Conservation (phyloP, 2,329 filamentous ascomycete genomes). For the Aaosphaeria arxii region DNA sequence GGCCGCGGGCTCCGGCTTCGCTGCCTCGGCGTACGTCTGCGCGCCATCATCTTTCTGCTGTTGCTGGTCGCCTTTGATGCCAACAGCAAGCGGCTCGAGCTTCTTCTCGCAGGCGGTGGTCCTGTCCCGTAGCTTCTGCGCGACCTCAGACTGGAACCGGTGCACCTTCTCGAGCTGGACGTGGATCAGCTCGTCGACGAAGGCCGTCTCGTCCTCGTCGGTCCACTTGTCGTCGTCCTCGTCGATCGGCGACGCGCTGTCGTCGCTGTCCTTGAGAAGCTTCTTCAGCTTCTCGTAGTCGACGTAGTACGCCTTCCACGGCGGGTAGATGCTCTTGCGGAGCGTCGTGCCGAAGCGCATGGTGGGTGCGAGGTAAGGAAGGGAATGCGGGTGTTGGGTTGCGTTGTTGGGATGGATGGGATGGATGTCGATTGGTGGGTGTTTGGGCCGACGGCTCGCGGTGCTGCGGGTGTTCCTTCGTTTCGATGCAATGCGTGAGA, state of each 20-base stretch:
- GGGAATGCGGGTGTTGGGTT: no score
- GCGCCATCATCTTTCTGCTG: conserved; percentile 17
- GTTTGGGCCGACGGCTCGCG: no score
- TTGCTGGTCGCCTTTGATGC: conserved; percentile 23
- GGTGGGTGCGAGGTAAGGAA: neutral
- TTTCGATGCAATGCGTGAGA: no score
- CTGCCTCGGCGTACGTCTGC: conserved; percentile 12
- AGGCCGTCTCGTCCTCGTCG: conserved; percentile 86
- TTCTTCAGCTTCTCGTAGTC: conserved; percentile 93
- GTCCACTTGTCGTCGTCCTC: conserved; percentile 74
- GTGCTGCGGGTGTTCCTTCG: no score
- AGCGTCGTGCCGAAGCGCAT: conserved; percentile 97
- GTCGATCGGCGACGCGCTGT: conserved; percentile 41
- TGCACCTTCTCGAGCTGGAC: conserved; percentile 94
- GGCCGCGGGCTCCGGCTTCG: no score
- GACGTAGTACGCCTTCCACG: conserved; percentile 93
- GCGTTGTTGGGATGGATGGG: no score
- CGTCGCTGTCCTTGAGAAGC: conserved; percentile 73
- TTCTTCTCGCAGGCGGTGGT: conserved; percentile 67
- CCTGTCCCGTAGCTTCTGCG: conserved; percentile 76
- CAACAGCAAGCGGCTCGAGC: conserved; percentile 56
- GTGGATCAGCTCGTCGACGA: conserved; percentile 94
- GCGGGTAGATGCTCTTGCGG: conserved; percentile 71
- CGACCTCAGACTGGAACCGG: conserved; percentile 79
- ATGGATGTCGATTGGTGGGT: no score